Percentiles rank a stretch among this genome's conserved stretches.
phyloP scores from a whole-genome alignment of 352 stramenopile species.

The Phytopythium ostracodes region DNA sequence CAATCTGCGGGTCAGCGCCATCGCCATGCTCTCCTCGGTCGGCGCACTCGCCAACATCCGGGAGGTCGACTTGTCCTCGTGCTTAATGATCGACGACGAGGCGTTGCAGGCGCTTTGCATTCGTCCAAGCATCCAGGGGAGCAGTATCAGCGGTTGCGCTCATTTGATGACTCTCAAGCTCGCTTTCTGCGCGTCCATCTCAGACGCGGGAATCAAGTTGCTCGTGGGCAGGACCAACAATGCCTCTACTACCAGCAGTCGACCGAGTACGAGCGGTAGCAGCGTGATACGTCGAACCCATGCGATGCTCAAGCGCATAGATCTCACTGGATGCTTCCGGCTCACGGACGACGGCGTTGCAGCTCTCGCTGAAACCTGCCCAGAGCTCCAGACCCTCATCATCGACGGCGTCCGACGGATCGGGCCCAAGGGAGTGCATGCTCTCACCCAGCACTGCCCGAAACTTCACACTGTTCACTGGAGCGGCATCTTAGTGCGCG shows the following conservation, averaged over 20 bases:
- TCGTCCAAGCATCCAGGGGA: not conserved
- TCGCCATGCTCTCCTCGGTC: slow-evolving; percentile 39
- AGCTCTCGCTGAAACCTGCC: slow-evolving; percentile 31
- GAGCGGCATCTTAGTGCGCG: slow-evolving; percentile 58
- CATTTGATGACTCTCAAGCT: slow-evolving; percentile 37
- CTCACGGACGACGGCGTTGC: slow-evolving; percentile 47
- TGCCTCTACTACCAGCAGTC: not conserved
- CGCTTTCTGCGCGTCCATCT: slow-evolving; percentile 49
- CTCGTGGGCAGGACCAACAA: slow-evolving; percentile 29
- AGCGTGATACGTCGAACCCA: not conserved
- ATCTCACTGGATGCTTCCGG: slow-evolving; percentile 65
- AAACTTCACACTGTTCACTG: slow-evolving; percentile 40
- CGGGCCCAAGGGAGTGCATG: slow-evolving; percentile 18
- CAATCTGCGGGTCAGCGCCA: slow-evolving; percentile 33
- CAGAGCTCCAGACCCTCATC: slow-evolving; percentile 35
- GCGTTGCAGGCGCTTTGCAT: slow-evolving; percentile 41
- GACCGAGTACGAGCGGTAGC: not conserved
- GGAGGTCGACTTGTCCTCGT: slow-evolving; percentile 52
- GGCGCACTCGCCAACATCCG: slow-evolving; percentile 27
- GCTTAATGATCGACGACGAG: slow-evolving; percentile 50
- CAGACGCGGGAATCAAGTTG: slow-evolving; percentile 41
- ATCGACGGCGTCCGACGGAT: slow-evolving; percentile 60
- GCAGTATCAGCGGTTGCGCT: slow-evolving; percentile 14
- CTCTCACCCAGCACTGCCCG: slow-evolving; percentile 29
- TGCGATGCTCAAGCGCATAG: slow-evolving; percentile 17